Conservation (phyloP, 352 stramenopile species). For the Pythium scleroteichum region DNA sequence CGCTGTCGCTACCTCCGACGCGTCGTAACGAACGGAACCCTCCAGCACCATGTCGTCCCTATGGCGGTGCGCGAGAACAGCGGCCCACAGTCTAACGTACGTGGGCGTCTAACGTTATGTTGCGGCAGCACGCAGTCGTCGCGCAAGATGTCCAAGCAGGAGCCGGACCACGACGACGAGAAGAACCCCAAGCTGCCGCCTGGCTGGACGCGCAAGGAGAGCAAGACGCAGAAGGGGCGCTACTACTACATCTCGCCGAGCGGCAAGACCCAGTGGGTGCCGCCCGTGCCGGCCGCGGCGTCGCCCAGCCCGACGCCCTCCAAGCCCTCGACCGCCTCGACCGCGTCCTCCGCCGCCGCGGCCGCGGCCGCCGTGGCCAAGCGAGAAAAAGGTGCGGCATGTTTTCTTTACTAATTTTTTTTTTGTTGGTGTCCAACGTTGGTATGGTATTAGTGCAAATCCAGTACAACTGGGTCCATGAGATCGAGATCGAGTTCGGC, state of each 20-base stretch:
- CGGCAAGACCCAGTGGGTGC: slow-evolving; percentile 84
- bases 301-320: slow-evolving; percentile 10
- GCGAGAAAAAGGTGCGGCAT: slow-evolving; percentile 30
- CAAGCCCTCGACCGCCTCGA: slow-evolving; percentile 2
- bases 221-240: slow-evolving; percentile 81
- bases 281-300: slow-evolving; percentile 21
- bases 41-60: background rate
- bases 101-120: background rate
- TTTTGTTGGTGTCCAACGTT: background rate
- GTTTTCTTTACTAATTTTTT: background rate
- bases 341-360: background rate
- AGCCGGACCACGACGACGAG: slow-evolving; percentile 7
- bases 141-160: slow-evolving; percentile 12
- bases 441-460: slow-evolving; percentile 32
- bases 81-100: slow-evolving; percentile 8
- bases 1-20: too few species aligned
- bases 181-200: slow-evolving; percentile 45
- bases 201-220: slow-evolving; percentile 83
- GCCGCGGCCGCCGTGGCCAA: slow-evolving; percentile 12
- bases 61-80: background rate
- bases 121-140: slow-evolving; percentile 8
- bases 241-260: slow-evolving; percentile 86
- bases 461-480: slow-evolving; percentile 77
- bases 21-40: too few species aligned
- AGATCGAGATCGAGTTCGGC: slow-evolving; percentile 87